Evolutionary conservation across 768 basidiomycete species (phyloP), one percentile per base, ranked within the genome.

Genomic region (Psilocybe azurescens): DNA sequence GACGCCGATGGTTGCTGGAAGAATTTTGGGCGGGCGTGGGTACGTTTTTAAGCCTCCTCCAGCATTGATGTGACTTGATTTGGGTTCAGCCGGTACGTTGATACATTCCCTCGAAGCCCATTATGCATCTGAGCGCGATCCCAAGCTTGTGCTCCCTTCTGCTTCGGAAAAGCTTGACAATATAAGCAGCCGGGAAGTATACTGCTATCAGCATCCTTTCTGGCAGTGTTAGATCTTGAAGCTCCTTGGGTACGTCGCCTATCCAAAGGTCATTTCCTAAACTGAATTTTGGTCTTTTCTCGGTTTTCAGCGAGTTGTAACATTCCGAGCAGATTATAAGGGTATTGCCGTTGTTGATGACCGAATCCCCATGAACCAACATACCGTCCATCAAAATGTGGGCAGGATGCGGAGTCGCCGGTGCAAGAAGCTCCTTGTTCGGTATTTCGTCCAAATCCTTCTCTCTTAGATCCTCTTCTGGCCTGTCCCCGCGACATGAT

Each of bases 241-340:
- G 60, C 41, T 73, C 53, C 0, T 32, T 24, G 0, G 78, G 77
- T 4, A 75, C 50, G 0, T 64, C 44, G 0, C 76, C 75, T 29
- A 79, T 73, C 77, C 78, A 79, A 57, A 78, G 57, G 9, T 68
- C 56, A 51, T 79, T 79, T 3, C 72, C 72, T 0, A 79, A 62
- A 6, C 71, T 47, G 16, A 72, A 62, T 20, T 50, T 56, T 0
- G 73, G 73, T 20, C 20, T 18, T 16, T 53, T 46, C 13, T 58
- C 11, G 9, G 4, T 1, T 41, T 56, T 38, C 9, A 58, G 46
- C 1, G 10, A 18, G 9, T n/a, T 5, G 5, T 16, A 16, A 46
- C 59, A 61, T 29, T 51, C 47, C 18, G 32, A 6, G 51, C 59
- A 65, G 5, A 65, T 53, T 36, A 6, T n/a, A 3, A 39, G 13